Percentiles rank a stretch among this genome's conserved stretches.
Conservation (phyloP, 129 eudicot genomes). For the Arctium minus region DNA sequence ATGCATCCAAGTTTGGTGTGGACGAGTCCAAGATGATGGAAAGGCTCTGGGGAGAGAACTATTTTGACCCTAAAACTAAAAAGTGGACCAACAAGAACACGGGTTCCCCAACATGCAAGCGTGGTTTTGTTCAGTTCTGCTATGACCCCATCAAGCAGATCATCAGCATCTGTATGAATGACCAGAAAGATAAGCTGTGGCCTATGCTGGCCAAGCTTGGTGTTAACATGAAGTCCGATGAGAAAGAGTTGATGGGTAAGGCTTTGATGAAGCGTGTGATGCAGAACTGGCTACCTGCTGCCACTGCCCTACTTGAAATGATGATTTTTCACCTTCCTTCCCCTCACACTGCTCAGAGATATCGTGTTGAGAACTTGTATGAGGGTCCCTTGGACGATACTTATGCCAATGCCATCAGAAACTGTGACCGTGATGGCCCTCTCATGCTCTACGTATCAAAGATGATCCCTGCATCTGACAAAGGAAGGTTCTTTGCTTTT, state of each 20-base stretch:
- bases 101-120: conserved; percentile 58
- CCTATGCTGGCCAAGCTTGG: conserved; percentile 68
- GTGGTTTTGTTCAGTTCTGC: conserved; percentile 78
- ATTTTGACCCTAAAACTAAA: conserved; percentile 62
- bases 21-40: conserved; percentile 80
- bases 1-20: conserved; percentile 64
- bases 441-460: conserved; percentile 74
- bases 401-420: conserved; percentile 77
- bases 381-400: conserved; percentile 75
- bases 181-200: conserved; percentile 64
- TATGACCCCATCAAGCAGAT: conserved; percentile 81
- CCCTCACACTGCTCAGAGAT: conserved; percentile 61
- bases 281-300: conserved; percentile 79
- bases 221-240: conserved; percentile 57
- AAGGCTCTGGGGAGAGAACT: conserved; percentile 79
- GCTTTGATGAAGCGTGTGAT: conserved; percentile 75
- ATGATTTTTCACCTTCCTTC: conserved; percentile 74
- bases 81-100: conserved; percentile 67
- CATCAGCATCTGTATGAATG: conserved; percentile 68
- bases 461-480: conserved; percentile 80
- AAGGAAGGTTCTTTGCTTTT: conserved; percentile 74
- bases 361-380: conserved; percentile 76
- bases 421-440: conserved; percentile 77
- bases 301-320: conserved; percentile 70
- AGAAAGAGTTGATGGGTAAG: conserved; percentile 65